Percentiles rank a stretch among this genome's conserved stretches.
These are phyloP conservation scores for Postia placenta DNA, from an alignment of 768 basidiomycete species.

Conservation along the genomic window DNA sequence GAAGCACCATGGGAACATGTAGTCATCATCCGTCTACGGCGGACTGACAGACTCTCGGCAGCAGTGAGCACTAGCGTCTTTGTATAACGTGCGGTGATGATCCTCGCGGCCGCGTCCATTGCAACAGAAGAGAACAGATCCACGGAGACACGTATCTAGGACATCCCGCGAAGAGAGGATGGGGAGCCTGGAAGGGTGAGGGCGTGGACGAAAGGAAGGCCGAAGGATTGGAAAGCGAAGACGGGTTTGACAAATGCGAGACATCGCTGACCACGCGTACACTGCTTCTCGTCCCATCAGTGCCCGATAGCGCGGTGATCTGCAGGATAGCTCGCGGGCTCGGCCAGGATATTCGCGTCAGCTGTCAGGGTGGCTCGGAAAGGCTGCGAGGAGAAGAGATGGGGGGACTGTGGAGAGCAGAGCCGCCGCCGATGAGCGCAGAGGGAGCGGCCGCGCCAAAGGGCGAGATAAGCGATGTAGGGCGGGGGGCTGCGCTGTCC, in stretches of 20 bases:
- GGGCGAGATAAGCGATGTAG: neutral
- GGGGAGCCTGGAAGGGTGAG: neutral
- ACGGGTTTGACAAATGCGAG: neutral
- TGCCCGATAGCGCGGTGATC: constrained; percentile 7
- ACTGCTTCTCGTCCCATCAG: constrained; percentile 16
- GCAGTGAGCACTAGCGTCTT: neutral
- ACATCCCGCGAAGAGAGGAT: neutral
- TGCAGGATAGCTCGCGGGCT: neutral
- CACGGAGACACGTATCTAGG: too few species aligned
- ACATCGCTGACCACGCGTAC: constrained; percentile 10
- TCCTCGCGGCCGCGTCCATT: too few species aligned
- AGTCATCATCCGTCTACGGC: neutral
- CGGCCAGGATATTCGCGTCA: neutral
- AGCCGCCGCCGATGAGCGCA: neutral
- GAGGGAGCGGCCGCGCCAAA: too few species aligned
- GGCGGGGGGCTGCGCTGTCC: too few species aligned
- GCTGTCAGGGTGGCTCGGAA: neutral
- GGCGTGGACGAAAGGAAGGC: neutral
- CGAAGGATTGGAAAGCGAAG: neutral
- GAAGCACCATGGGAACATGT: neutral
- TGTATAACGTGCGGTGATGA: neutral
- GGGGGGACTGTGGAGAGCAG: neutral
- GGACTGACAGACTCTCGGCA: neutral
- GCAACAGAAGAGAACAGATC: too few species aligned
- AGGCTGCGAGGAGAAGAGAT: neutral